Evolutionary conservation across 805 yeast genomes (phyloP), one percentile per base, ranked within the genome.

Genomic region (Metschnikowia orientalis): DNA sequence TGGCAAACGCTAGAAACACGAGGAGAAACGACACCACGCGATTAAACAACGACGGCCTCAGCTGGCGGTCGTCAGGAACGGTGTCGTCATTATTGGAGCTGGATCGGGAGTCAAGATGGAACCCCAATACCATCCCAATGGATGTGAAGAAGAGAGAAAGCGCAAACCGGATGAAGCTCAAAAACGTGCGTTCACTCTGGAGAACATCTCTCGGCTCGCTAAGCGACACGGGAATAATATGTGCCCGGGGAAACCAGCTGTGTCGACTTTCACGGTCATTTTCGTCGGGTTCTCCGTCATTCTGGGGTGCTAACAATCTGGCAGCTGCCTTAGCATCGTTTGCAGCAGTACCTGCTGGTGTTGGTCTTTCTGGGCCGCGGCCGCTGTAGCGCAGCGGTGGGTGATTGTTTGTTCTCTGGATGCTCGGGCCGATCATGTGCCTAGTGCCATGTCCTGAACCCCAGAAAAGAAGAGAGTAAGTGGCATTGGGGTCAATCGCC

Each of bases 151-250:
- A 61, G 12, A 73, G 50, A 8, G 74, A 59, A 4, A 65, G 49
- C 2, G 75, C 51, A 42, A 73, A 69, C 32, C 73, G 56, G 26
- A 72, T 49, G 57, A 75, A 73, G 18, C 73, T 57, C 10, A 74
- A 51, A 12, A 73, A 65, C 2, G 79, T 74, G 21, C 79, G 51
- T 44, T 74, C 80, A 34, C 69, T 64, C 59, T 73, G 76, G 11
- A 73, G 51, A 6, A 70, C 68, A 47, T 74, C 80, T 25, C 80
- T 53, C 1, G 79, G 78, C 45, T 74, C 79, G 22, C 47, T 43
- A 22, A 45, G 41, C 4, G 40, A 31, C 11, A 42, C 41, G 3
- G 34, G 30, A 10, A 42, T 29, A 9, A 41, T 29, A 12, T 41
- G 40, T 2, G 40, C 26, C 22, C 28, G 19, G 5, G 45, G 45